A percentile compares a stretch with the other conserved stretches of the same genome.
Evolutionary conservation across 345 rosid species (phyloP).

Genomic region (Heritiera littoralis): DNA sequence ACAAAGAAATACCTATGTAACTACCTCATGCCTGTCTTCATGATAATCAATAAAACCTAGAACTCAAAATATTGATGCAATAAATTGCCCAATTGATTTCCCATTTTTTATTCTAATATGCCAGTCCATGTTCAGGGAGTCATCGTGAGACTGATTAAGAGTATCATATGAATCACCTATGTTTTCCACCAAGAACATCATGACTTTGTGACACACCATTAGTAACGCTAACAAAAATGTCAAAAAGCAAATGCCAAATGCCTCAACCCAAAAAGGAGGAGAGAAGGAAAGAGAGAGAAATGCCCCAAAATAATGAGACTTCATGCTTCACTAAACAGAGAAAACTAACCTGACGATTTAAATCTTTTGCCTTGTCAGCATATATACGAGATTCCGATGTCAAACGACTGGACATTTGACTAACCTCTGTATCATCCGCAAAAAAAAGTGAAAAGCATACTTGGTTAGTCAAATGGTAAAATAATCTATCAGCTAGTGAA

Average conservation of each 20-base stretch:
- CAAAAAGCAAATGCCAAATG: not conserved
- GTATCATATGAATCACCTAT: not conserved
- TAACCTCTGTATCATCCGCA: conserved; percentile 73
- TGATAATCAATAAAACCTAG: not conserved
- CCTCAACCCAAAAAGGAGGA: not conserved
- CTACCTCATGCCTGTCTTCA: not conserved
- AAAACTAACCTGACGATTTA: conserved; percentile 84
- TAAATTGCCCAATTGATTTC: not conserved
- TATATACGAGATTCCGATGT: conserved; percentile 92
- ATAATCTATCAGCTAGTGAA: not conserved
- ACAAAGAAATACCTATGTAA: not conserved
- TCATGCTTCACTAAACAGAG: not conserved
- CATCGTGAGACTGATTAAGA: not conserved
- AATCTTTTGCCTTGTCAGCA: conserved; percentile 96
- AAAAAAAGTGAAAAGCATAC: conserved; percentile 21
- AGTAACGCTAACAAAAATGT: not conserved
- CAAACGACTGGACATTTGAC: conserved; percentile 94
- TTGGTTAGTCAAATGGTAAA: conserved; percentile 13
- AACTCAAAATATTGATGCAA: not conserved
- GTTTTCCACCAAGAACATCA: not conserved
- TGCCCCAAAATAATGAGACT: not conserved
- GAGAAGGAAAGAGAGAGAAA: not conserved
- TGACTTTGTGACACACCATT: not conserved
- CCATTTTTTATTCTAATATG: not conserved
- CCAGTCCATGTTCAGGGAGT: not conserved